phyloP scores from a whole-genome alignment of 1,284 basidiomycete genomes.

The Pseudozyma pruni region DNA sequence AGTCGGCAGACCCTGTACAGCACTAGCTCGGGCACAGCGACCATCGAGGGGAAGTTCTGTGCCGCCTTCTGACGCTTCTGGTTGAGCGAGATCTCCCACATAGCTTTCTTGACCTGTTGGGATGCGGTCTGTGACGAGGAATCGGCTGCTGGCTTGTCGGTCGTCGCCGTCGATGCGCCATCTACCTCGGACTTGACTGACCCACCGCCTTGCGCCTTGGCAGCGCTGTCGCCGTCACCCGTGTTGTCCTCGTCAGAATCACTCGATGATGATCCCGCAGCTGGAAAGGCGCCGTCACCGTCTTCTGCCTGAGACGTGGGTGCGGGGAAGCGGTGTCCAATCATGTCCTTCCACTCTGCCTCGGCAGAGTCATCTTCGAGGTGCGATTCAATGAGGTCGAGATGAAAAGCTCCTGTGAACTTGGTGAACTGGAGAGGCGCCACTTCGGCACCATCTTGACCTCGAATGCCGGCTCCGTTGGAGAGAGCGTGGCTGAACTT shows the following conservation, averaged over 20 bases:
- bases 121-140: conserved; percentile 12
- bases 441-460: conserved; percentile 28
- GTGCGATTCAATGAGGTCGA: conserved; percentile 44
- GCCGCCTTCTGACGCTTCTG: conserved; percentile 41
- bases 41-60: conserved; percentile 45
- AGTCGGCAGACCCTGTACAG: conserved; percentile 52
- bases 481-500: conserved; percentile 38
- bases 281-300: conserved; percentile 8
- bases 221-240: background rate
- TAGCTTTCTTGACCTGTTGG: conserved; percentile 26
- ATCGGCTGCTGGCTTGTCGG: background rate
- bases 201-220: background rate
- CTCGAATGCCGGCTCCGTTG: conserved; percentile 35
- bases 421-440: conserved; percentile 34
- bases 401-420: conserved; percentile 42
- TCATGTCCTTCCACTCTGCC: conserved; percentile 31
- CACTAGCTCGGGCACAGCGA: conserved; percentile 46
- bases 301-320: conserved; percentile 16
- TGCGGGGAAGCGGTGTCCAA: conserved; percentile 33
- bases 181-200: conserved; percentile 13
- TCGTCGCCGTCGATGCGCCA: background rate
- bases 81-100: conserved; percentile 46
- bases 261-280: conserved; percentile 4
- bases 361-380: conserved; percentile 38
- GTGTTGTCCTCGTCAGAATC: conserved; percentile 21